These are phyloP conservation scores for Trichocomaceae sp. DNA, from an alignment of 2,329 filamentous ascomycete genomes.

Conservation along the genomic window DNA sequence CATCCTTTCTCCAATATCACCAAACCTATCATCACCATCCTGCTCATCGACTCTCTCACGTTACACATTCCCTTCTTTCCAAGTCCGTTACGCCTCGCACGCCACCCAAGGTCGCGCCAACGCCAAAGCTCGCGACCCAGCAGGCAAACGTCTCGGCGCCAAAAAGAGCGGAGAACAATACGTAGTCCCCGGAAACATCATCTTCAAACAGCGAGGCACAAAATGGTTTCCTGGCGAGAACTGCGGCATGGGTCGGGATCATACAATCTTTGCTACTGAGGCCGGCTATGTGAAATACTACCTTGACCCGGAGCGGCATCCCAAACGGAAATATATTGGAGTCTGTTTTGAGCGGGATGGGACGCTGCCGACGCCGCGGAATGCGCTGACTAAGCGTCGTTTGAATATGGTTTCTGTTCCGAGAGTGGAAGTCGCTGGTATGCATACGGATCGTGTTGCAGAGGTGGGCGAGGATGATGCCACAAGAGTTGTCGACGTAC, in stretches of 20 bases:
- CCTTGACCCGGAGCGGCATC: constrained; percentile 73
- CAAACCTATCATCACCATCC: constrained; percentile 12
- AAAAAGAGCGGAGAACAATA: constrained; percentile 92
- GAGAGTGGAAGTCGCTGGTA: constrained; percentile 19
- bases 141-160: constrained; percentile 83
- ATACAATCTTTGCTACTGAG: constrained; percentile 83
- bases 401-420: constrained; percentile 63
- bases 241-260: constrained; percentile 87
- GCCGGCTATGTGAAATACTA: constrained; percentile 96
- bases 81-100: constrained; percentile 57
- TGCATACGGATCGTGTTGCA: constrained; percentile 18
- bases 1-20: constrained; percentile 17
- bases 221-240: constrained; percentile 95
- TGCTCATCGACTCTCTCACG: constrained; percentile 24
- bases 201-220: constrained; percentile 94
- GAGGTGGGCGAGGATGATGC: constrained; percentile 14
- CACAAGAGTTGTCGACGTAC: constrained; percentile 19
- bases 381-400: constrained; percentile 66
- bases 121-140: constrained; percentile 57
- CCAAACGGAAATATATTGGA: constrained; percentile 88
- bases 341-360: constrained; percentile 80
- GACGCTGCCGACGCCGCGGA: constrained; percentile 66
- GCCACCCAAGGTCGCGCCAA: constrained; percentile 62
- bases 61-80: constrained; percentile 35
- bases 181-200: constrained; percentile 92